phyloP scores from a whole-genome alignment of 2,329 filamentous ascomycete species.

The Ophioceras dolichostomum region DNA sequence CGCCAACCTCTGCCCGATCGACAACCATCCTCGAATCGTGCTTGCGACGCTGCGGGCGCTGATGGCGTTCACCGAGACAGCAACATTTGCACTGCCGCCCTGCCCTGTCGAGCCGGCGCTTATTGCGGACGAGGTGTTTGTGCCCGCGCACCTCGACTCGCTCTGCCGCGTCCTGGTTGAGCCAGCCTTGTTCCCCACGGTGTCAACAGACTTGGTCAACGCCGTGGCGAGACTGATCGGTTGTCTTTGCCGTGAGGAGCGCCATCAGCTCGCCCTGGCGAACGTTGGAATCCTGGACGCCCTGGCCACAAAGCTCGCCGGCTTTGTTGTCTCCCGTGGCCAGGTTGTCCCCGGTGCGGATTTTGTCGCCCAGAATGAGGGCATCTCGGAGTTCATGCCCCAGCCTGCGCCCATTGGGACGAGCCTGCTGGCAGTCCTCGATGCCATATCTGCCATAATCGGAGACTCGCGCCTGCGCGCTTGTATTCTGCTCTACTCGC shows the following conservation, averaged over 20 bases:
- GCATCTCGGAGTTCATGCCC: constrained; percentile 45
- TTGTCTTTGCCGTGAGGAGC: constrained; percentile 53
- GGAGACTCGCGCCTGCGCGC: constrained; percentile 69
- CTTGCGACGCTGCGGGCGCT: constrained; percentile 64
- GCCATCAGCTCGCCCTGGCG: constrained; percentile 59
- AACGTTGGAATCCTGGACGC: constrained; percentile 66
- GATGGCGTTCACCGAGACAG: constrained; percentile 56
- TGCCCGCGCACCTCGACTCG: constrained; percentile 44
- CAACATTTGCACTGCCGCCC: constrained; percentile 39
- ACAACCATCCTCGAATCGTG: constrained; percentile 53
- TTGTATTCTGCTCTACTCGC: constrained; percentile 56
- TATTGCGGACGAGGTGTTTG: constrained; percentile 56
- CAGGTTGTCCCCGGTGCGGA: constrained; percentile 57
- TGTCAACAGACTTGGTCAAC: constrained; percentile 43
- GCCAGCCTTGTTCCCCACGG: constrained; percentile 25
- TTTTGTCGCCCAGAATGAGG: constrained; percentile 37
- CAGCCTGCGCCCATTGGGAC: constrained; percentile 44
- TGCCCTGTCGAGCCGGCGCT: constrained; percentile 29
- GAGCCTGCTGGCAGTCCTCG: constrained; percentile 57
- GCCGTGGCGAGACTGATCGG: constrained; percentile 36
- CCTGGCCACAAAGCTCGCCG: constrained; percentile 61
- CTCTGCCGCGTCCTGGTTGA: constrained; percentile 55
- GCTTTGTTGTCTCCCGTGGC: constrained; percentile 55
- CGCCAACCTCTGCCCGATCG: constrained; percentile 51
- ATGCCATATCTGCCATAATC: constrained; percentile 66